phyloP scores from a whole-genome alignment of 805 yeast genomes.

The Candida argentea region DNA sequence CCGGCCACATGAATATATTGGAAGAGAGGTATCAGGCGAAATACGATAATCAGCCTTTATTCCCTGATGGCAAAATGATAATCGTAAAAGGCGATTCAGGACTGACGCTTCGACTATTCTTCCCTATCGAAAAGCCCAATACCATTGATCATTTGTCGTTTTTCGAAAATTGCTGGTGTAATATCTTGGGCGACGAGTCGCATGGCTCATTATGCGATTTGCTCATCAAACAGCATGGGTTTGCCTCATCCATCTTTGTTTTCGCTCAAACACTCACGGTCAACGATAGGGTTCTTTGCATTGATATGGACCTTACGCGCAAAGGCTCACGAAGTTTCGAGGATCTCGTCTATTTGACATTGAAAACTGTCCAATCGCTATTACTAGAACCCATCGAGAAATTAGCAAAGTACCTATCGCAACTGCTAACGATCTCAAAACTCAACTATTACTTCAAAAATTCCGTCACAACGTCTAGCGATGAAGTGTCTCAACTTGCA shows the following conservation, averaged over 20 bases:
- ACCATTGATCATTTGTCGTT: constrained; percentile 6
- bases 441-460: constrained; percentile 33
- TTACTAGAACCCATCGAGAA: constrained; percentile 1
- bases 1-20: not conserved
- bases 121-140: constrained; percentile 23
- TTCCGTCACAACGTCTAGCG: constrained; percentile 27
- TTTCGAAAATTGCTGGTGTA: constrained; percentile 40
- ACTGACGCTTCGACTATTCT: constrained; percentile 30
- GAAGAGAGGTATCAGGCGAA: not conserved
- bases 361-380: constrained; percentile 11
- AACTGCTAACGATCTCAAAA: constrained; percentile 36
- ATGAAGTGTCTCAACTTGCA: constrained; percentile 37
- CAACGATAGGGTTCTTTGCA: constrained; percentile 29
- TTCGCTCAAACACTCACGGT: constrained; percentile 28
- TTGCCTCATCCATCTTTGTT: constrained; percentile 30
- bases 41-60: not conserved
- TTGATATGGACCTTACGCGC: constrained; percentile 41
- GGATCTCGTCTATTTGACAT: constrained; percentile 22
- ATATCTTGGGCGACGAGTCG: constrained; percentile 56
- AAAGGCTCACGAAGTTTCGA: constrained; percentile 32
- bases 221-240: constrained; percentile 21
- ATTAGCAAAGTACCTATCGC: constrained; percentile 35
- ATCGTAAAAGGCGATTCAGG: constrained; percentile 1
- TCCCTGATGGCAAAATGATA: constrained; percentile 1
- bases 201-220: constrained; percentile 36